These are phyloP conservation scores for Aspergillus conjunctus DNA, from an alignment of 495 filamentous ascomycete species.

Conservation along the genomic window DNA sequence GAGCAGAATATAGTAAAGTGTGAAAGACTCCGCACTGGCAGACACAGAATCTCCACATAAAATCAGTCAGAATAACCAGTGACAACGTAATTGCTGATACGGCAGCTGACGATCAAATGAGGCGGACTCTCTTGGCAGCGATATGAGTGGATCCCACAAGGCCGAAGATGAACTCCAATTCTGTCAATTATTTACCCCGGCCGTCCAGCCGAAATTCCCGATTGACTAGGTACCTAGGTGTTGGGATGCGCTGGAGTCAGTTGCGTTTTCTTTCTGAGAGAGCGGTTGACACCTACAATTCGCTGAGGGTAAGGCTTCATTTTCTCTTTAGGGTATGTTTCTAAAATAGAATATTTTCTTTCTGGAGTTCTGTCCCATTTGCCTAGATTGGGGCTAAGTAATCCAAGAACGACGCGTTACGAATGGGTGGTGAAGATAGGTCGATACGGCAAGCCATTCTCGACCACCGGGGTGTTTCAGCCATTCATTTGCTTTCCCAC, in stretches of 20 bases:
- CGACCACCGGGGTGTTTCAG: neutral
- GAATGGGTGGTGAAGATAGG: neutral
- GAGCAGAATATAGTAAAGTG: slow-evolving; percentile 8
- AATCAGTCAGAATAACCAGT: slow-evolving; percentile 14
- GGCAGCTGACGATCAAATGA: slow-evolving; percentile 36
- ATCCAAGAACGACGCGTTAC: neutral
- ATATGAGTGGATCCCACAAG: slow-evolving; percentile 32
- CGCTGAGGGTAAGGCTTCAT: no score
- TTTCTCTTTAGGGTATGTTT: neutral
- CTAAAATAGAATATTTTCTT: neutral
- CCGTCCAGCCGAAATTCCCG: no score
- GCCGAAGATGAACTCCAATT: slow-evolving; percentile 16
- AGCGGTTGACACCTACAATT: no score
- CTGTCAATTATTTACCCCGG: neutral
- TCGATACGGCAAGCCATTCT: neutral
- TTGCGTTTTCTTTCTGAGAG: neutral
- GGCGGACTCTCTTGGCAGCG: slow-evolving; percentile 36
- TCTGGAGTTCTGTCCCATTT: neutral
- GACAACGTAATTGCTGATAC: slow-evolving; percentile 33
- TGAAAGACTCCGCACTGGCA: slow-evolving; percentile 17
- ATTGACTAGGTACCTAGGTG: no score
- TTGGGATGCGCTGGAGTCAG: neutral
- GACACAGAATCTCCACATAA: slow-evolving; percentile 19
- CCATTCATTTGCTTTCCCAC: neutral
- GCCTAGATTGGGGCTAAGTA: neutral